phyloP scores from a whole-genome alignment of 345 rosid genomes.

The Toxicodendron radicans region DNA sequence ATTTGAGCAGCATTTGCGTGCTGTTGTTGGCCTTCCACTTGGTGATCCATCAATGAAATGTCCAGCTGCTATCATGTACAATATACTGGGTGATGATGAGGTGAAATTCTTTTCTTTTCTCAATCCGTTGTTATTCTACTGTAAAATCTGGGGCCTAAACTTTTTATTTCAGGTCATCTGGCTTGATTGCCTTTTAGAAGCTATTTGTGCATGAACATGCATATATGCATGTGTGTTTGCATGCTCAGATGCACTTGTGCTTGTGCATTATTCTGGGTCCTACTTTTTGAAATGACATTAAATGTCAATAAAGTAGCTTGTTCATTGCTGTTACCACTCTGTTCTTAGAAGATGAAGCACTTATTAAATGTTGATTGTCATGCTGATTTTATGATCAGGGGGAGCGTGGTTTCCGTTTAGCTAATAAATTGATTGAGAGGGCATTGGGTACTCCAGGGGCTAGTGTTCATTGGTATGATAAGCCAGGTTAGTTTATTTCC shows the following conservation, averaged over 20 bases:
- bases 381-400: slow-evolving; percentile 48
- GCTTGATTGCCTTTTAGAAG: neutral
- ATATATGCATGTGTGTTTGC: neutral
- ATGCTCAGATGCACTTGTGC: neutral
- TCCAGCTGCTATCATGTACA: slow-evolving; percentile 86
- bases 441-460: slow-evolving; percentile 72
- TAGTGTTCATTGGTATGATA: slow-evolving; percentile 93
- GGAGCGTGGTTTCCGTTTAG: slow-evolving; percentile 69
- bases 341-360: neutral
- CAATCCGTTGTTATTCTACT: neutral
- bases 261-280: neutral
- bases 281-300: neutral
- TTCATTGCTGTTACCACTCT: neutral
- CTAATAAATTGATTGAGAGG: slow-evolving; percentile 61
- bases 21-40: slow-evolving; percentile 90
- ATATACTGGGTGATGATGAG: slow-evolving; percentile 90
- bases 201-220: neutral
- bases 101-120: slow-evolving; percentile 31
- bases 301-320: neutral
- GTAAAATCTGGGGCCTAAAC: neutral
- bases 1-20: slow-evolving; percentile 88
- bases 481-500: slow-evolving; percentile 65
- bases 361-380: neutral
- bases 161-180: neutral
- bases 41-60: slow-evolving; percentile 98